Conservation (phyloP, 306 rosid species). For the Bauhinia variegata region DNA sequence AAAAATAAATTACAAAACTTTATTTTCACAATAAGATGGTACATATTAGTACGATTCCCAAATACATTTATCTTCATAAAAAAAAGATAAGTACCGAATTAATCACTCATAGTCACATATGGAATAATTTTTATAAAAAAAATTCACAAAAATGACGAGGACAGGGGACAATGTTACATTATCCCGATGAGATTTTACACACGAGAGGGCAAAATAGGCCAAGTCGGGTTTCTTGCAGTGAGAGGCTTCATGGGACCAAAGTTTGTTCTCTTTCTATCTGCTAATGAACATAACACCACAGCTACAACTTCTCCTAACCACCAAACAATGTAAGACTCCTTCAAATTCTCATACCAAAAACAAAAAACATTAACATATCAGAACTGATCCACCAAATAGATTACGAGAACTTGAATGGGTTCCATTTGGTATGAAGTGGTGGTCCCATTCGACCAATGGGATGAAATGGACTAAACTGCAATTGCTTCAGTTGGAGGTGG, state of each 20-base stretch:
- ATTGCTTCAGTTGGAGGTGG: slow-evolving; percentile 26
- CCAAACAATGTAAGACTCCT: neutral
- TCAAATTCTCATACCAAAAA: neutral
- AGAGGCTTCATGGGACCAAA: slow-evolving; percentile 33
- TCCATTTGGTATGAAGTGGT: neutral
- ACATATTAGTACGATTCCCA: too few species aligned
- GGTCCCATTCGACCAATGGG: slow-evolving; percentile 18
- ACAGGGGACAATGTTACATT: too few species aligned
- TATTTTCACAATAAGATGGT: too few species aligned
- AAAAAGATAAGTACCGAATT: too few species aligned
- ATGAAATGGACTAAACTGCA: slow-evolving; percentile 4
- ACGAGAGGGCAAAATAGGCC: neutral
- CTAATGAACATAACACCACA: slow-evolving; percentile 5
- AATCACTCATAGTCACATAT: too few species aligned
- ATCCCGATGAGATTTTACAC: too few species aligned
- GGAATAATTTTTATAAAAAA: too few species aligned
- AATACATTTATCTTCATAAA: too few species aligned
- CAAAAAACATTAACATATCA: too few species aligned
- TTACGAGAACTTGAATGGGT: neutral
- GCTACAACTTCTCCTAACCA: neutral
- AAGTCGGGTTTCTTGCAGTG: slow-evolving; percentile 32
- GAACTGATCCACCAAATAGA: too few species aligned
- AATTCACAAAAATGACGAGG: too few species aligned
- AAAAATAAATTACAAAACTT: too few species aligned
- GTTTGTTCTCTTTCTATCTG: slow-evolving; percentile 3